A percentile compares a stretch with the other conserved stretches of the same genome.
Conservation (phyloP, 805 yeast species). For the Suhomyces kilbournensis region DNA sequence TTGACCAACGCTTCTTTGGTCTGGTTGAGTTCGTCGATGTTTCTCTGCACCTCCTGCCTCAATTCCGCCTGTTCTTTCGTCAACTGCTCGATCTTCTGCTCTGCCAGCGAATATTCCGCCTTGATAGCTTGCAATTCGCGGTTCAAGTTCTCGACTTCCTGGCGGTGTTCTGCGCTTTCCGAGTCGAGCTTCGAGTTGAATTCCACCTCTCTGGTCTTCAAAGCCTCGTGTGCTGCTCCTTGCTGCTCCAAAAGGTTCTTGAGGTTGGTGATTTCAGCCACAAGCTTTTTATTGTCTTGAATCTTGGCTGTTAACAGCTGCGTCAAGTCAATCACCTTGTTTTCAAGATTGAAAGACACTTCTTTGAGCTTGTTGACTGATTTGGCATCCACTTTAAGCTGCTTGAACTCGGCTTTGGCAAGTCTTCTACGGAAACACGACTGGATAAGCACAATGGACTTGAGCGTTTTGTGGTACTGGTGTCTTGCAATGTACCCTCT, state of each 20-base stretch:
- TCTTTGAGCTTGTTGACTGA: conserved; percentile 87
- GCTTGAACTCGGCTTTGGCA: conserved; percentile 64
- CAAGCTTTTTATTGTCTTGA: conserved; percentile 75
- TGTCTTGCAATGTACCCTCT: conserved; percentile 67
- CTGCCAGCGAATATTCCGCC: conserved; percentile 55
- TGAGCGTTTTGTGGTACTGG: conserved; percentile 42
- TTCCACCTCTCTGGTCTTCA: conserved; percentile 55
- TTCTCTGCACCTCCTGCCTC: conserved; percentile 59
- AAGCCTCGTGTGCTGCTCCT: conserved; percentile 48
- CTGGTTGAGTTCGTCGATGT: conserved; percentile 57
- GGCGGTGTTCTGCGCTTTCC: conserved; percentile 46
- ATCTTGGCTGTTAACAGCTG: conserved; percentile 76
- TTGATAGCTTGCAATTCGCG: conserved; percentile 55
- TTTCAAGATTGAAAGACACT: conserved; percentile 89
- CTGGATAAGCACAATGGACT: conserved; percentile 70
- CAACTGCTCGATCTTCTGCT: conserved; percentile 56
- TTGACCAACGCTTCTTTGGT: conserved; percentile 59
- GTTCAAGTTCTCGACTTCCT: conserved; percentile 48
- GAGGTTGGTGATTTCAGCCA: conserved; percentile 52
- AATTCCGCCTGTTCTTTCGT: conserved; percentile 59
- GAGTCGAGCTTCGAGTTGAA: conserved; percentile 45
- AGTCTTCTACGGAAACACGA: conserved; percentile 69
- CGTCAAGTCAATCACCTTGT: conserved; percentile 95
- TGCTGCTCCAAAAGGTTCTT: conserved; percentile 51
- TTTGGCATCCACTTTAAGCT: conserved; percentile 81